Conservation (phyloP, 345 rosid species). For the Citrus trifoliata region DNA sequence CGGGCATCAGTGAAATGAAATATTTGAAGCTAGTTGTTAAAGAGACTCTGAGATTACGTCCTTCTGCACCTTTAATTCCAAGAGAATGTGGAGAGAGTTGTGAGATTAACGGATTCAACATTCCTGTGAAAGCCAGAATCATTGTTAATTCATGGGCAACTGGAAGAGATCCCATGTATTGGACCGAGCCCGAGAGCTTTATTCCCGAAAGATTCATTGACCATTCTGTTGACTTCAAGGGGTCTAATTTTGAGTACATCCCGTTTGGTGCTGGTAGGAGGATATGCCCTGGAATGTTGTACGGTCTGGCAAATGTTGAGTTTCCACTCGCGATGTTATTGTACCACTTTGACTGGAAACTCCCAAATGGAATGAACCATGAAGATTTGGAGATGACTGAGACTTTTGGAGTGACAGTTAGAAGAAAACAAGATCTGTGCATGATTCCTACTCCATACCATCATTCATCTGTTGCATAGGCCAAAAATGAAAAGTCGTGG, state of each 20-base stretch:
- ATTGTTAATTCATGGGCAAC: constrained; percentile 11
- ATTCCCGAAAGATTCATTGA: constrained; percentile 20
- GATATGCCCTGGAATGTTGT: constrained; percentile 20
- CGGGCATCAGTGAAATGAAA: not conserved
- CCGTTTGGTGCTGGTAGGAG: constrained; percentile 33
- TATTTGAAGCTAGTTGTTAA: constrained; percentile 5
- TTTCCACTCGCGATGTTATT: constrained; percentile 9
- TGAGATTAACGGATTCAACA: constrained; percentile 8
- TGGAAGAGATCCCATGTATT: constrained; percentile 11
- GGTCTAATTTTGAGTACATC: constrained; percentile 15
- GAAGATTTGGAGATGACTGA: constrained; percentile 24
- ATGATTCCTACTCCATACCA: constrained; percentile 12
- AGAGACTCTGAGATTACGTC: constrained; percentile 11
- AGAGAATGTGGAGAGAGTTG: constrained; percentile 9
- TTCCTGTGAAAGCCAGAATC: not conserved
- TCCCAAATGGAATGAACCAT: constrained; percentile 1
- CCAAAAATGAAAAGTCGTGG: not conserved
- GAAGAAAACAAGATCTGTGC: constrained; percentile 8
- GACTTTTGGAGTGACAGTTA: not conserved
- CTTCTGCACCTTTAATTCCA: constrained; percentile 9
- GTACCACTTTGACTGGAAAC: constrained; percentile 31
- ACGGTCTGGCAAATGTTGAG: constrained; percentile 16
- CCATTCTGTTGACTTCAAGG: constrained; percentile 14
- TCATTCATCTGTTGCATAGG: not conserved
- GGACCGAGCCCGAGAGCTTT: constrained; percentile 18